Base-by-base conservation (phyloP, 768 basidiomycete genomes). In the Suillus placidus region DNA sequence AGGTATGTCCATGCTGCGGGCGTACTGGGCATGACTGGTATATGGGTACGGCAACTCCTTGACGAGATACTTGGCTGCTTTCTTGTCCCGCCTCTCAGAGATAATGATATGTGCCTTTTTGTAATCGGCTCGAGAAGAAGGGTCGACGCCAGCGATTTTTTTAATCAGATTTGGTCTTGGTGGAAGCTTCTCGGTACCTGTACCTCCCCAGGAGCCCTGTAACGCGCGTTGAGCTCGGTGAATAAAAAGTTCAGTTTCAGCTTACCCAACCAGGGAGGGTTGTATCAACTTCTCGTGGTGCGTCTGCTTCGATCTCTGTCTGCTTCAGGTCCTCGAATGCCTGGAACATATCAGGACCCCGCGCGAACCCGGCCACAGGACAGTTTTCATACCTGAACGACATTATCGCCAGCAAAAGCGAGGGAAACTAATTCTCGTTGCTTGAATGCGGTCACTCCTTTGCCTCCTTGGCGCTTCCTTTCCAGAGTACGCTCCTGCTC, bases 381-480 rank as follows among this genome's bases (percentile, higher is more conserved):
- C 13, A 45, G 4, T 1, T 8, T 35, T 73, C 88, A 40, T 71
- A 94, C 94, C 78, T 92, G 88, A 7, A 97, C 88, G 38, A 99
- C 97, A 69, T 99, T 94, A 76, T 99, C 97, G 3, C 95, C 96
- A 2, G 96, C 97, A 80, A 99, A 99, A 0, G 97, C 97, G 63
- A 88, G 88, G 1, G 95, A 93, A 14, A 99, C 95, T 14, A 99
- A 82, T 69, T 99, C 95, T 45, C 93, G 84, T 76, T 99, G 97
- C 74, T 92, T 83, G 78, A 98, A 95, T 0, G 92, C 91, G 61
- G 83, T 85, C 0, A 86, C 74, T 30, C 80, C 80, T 57, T 73
- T 61, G 5, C 43, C 34, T 61, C 78, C 74, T 82, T 87, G 64
- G 74, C 80, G 72, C 84, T 88, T 51, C 76, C 72, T 69, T 80